Conservation (phyloP, 768 basidiomycete species). For the Trametes punicea region DNA sequence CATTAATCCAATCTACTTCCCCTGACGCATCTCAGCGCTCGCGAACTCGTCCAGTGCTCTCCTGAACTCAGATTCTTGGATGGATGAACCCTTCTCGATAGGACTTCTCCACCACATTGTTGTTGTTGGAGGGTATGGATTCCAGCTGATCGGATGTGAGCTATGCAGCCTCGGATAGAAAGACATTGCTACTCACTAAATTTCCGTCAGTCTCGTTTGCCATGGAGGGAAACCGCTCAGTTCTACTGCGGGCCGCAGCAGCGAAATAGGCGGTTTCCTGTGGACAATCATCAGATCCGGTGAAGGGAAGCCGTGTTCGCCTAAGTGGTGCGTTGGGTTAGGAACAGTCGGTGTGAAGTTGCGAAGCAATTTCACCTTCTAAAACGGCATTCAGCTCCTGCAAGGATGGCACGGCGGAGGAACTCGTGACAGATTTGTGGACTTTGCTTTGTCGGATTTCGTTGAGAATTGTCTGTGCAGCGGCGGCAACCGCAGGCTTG, state of each 20-base stretch:
- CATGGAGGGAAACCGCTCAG: slow-evolving; percentile 80
- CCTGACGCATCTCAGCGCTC: slow-evolving; percentile 72
- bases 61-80: slow-evolving; percentile 53
- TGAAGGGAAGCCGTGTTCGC: slow-evolving; percentile 51
- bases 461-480: slow-evolving; percentile 44
- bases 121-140: slow-evolving; percentile 13
- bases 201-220: slow-evolving; percentile 80
- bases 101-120: slow-evolving; percentile 13
- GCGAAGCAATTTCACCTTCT: slow-evolving; percentile 57
- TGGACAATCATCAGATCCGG: slow-evolving; percentile 82
- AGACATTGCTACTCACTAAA: slow-evolving; percentile 51
- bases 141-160: slow-evolving; percentile 19
- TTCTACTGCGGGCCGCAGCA: slow-evolving; percentile 49
- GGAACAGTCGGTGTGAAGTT: no score
- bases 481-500: slow-evolving; percentile 62
- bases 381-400: slow-evolving; percentile 48
- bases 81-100: background rate
- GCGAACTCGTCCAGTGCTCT: slow-evolving; percentile 72
- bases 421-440: background rate
- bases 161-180: slow-evolving; percentile 1
- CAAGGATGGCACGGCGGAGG: slow-evolving; percentile 19
- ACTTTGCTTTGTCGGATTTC: slow-evolving; percentile 15
- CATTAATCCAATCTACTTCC: slow-evolving; percentile 45
- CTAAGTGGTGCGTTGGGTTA: slow-evolving; percentile 29
- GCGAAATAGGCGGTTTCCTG: slow-evolving; percentile 40